Evolutionary conservation across 805 yeast genomes (phyloP), one percentile per base, ranked within the genome.

Genomic region (Saccharomyces mikatae): DNA sequence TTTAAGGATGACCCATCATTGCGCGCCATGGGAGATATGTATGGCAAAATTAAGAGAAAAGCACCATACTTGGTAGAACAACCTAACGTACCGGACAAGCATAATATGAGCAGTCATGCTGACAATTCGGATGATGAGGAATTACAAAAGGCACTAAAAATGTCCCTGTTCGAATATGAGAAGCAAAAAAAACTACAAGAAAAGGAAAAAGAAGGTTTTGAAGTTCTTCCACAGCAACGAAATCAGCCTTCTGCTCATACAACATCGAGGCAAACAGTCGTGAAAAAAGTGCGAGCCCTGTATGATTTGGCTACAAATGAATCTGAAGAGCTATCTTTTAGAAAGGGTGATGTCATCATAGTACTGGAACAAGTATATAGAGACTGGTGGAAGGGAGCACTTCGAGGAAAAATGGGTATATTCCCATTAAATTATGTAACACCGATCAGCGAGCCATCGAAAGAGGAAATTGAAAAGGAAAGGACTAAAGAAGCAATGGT

Each of bases 321-420:
- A 63, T 85, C 85, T 2, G 97, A 91, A 57, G 97, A 94, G 60
- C 76, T 92, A 47, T 83, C 96, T 1, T 92, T 94, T 71, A 76
- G 83, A 50, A 84, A 84, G 63, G 97, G 96, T 46, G 98, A 92
- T 66, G 76, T 89, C 13, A 91, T 92, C 50, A 84, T 86, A 0
- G 96, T 94, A 0, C 76, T 91, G 36, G 98, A 91, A 62, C 78
- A 86, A 14, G 96, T 87, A 5, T 91, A 90, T 68, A 78, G 88
- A 58, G 98, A 92, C 65, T 92, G 99, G 99, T 88, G 97, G 86
- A 79, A 89, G 60, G 99, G 99, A 14, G 81, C 92, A 5, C 71
- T 92, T 51, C 77, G 80, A 53, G 97, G 97, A 0, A 79, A 78
- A 53, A 76, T 83, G 51, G 99, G 99, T 21, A 85, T 94, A 13